Evolutionary conservation across 306 rosid species (phyloP).

Genomic region (Pachyrhizus erosus): DNA sequence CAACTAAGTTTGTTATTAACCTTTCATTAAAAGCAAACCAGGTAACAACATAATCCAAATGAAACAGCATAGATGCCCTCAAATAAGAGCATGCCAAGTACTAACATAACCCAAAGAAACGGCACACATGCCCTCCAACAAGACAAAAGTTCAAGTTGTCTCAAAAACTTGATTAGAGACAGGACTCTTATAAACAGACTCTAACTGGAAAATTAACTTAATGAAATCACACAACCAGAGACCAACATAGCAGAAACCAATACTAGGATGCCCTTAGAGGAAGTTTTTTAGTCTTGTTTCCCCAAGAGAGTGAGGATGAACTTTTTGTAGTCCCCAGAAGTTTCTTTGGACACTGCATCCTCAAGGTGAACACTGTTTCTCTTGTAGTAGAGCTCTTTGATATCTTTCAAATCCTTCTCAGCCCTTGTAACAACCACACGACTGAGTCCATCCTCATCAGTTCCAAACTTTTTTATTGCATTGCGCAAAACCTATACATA

Average conservation of each 20-base stretch:
- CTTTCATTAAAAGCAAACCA: background rate
- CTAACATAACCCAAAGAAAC: background rate
- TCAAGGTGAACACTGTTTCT: slow-evolving; percentile 80
- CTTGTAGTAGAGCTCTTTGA: slow-evolving; percentile 78
- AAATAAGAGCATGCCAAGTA: background rate
- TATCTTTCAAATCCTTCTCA: slow-evolving; percentile 77
- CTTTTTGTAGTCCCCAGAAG: slow-evolving; percentile 75
- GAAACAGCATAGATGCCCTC: background rate
- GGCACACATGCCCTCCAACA: background rate
- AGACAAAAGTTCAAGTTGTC: slow-evolving; percentile 35
- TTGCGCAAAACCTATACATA: slow-evolving; percentile 62
- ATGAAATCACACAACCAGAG: slow-evolving; percentile 20
- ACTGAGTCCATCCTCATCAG: slow-evolving; percentile 73
- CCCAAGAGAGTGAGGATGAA: slow-evolving; percentile 84
- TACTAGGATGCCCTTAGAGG: background rate
- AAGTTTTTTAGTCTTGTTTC: slow-evolving; percentile 47
- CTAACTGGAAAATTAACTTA: background rate
- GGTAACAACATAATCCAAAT: background rate
- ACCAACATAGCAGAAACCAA: background rate
- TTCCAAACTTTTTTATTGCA: slow-evolving; percentile 61
- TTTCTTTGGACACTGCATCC: slow-evolving; percentile 68
- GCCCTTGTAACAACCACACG: slow-evolving; percentile 85
- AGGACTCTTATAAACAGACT: background rate
- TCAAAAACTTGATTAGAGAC: background rate
- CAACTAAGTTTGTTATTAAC: background rate